Evolutionary conservation across 2,329 filamentous ascomycete genomes (phyloP), one percentile per base, ranked within the genome.

Genomic region (Sodiomyces alkalinus): DNA sequence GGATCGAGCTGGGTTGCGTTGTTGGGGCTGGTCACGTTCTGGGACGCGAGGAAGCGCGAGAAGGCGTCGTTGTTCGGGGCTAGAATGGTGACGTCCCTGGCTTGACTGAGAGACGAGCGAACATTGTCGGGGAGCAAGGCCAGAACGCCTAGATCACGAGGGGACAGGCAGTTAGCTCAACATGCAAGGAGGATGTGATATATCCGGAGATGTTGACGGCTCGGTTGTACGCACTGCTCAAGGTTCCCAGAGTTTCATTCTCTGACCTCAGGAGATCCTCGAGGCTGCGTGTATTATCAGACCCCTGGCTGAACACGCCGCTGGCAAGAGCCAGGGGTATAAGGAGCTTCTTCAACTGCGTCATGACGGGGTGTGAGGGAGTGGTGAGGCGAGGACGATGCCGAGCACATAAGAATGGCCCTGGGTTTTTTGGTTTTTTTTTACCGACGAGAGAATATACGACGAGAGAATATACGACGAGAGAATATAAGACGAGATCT

Each of bases 41-140:
- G n/a, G n/a, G n/a, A n/a, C n/a, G n/a, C n/a, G 17, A 56, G 41
- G 4, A 53, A 35, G 4, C 40, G 45, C 17, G 53, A 51, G 17
- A 58, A 37, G 1, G 66, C 66, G 8, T 56, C 39, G 38, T 73
- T 68, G 39, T 51, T 60, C 0, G 68, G 68, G 1, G 68, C 67
- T 6, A 73, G 55, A 22, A 72, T 50, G 10, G 71, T 75, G 32
- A 73, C 52, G 40, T 74, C 68, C 12, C 26, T 21, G 5, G 37
- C 37, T 5, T 27, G 16, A 3, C 20, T 18, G 8, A 39, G 31
- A 8, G 26, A 19, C 22, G 31, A 13, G 11, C 37, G 20, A 10
- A 23, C 27, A 8, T 36, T 27, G n/a, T 25, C 26, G 5, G 38
- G 38, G 14, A 45, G 42, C 14, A 30, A 26, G 8, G 19, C 10